phyloP scores from a whole-genome alignment of 192 early-diverging fungal species.

The Coemansia sp. region DNA sequence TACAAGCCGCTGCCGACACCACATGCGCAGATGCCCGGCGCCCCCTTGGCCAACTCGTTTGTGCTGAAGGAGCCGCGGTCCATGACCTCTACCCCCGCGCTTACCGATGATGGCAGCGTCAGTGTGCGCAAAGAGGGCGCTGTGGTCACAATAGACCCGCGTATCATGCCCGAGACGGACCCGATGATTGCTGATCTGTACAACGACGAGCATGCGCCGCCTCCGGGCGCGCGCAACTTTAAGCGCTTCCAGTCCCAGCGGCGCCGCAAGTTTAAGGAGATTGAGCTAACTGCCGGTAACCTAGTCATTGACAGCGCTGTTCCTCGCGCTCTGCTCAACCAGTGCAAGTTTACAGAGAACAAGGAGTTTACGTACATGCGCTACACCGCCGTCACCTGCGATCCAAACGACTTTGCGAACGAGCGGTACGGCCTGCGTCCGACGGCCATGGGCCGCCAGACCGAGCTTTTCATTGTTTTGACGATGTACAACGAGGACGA shows the following conservation, averaged over 20 bases:
- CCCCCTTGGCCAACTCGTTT: slow-evolving; percentile 4
- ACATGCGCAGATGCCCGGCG: slow-evolving; percentile 9
- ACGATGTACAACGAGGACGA: slow-evolving; percentile 96
- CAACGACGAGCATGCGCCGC: slow-evolving; percentile 41
- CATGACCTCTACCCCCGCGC: slow-evolving; percentile 28
- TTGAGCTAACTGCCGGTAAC: slow-evolving; percentile 67
- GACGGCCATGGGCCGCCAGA: slow-evolving; percentile 65
- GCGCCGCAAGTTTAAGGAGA: slow-evolving; percentile 46
- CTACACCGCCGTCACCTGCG: slow-evolving; percentile 89
- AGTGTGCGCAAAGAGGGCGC: slow-evolving; percentile 6
- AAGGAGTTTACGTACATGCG: slow-evolving; percentile 91
- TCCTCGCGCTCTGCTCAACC: slow-evolving; percentile 54
- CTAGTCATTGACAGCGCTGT: slow-evolving; percentile 72
- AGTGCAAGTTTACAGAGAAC: slow-evolving; percentile 51
- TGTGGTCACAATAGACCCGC: slow-evolving; percentile 36
- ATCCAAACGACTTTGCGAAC: slow-evolving; percentile 76
- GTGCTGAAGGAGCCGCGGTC: slow-evolving; percentile 42
- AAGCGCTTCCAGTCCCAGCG: slow-evolving; percentile 51
- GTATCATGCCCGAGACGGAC: slow-evolving; percentile 43
- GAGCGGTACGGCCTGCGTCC: slow-evolving; percentile 78
- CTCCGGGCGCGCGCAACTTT: slow-evolving; percentile 43
- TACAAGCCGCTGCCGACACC: slow-evolving; percentile 47
- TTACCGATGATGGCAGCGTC: slow-evolving; percentile 21
- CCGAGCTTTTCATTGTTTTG: slow-evolving; percentile 89
- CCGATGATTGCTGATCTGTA: slow-evolving; percentile 37